These are phyloP conservation scores for Vickermania spadyakhi DNA, from an alignment of 208 protist genomes.

Conservation along the genomic window DNA sequence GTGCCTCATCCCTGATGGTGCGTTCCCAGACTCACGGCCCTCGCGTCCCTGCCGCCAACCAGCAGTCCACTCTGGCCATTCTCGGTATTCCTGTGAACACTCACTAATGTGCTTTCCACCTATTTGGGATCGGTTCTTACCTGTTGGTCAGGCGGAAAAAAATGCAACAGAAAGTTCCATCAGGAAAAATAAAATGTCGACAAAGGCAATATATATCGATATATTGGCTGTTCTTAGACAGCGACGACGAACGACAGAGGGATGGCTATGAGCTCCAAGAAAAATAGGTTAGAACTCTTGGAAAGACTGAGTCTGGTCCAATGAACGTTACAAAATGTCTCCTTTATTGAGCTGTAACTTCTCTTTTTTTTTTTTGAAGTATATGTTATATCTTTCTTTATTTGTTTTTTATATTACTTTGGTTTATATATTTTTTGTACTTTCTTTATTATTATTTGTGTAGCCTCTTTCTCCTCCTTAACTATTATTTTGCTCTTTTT, in stretches of 20 bases:
- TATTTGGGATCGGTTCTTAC: too few relatives aligned
- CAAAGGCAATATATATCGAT: too few relatives aligned
- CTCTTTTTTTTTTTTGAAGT: background rate
- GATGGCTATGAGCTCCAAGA: too few relatives aligned
- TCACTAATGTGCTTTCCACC: constrained; percentile 5
- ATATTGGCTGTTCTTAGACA: too few relatives aligned
- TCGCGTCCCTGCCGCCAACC: background rate
- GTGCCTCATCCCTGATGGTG: constrained; percentile 10
- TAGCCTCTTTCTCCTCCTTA: background rate
- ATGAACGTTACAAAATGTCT: too few relatives aligned
- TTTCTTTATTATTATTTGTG: background rate
- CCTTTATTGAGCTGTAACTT: background rate
- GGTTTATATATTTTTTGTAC: background rate
- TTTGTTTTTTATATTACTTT: background rate
- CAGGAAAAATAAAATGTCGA: too few relatives aligned
- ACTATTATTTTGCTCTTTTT: background rate
- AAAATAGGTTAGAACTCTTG: too few relatives aligned
- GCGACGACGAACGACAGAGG: too few relatives aligned
- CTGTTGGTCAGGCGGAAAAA: too few relatives aligned
- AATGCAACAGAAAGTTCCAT: too few relatives aligned
- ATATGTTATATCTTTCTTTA: background rate
- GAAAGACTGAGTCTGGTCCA: too few relatives aligned
- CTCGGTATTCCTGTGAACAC: background rate
- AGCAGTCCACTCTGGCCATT: constrained; percentile 2
- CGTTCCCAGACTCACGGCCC: constrained; percentile 8